These are phyloP conservation scores for Cucumis melo DNA, from an alignment of 306 rosid genomes.

Conservation along the genomic window DNA sequence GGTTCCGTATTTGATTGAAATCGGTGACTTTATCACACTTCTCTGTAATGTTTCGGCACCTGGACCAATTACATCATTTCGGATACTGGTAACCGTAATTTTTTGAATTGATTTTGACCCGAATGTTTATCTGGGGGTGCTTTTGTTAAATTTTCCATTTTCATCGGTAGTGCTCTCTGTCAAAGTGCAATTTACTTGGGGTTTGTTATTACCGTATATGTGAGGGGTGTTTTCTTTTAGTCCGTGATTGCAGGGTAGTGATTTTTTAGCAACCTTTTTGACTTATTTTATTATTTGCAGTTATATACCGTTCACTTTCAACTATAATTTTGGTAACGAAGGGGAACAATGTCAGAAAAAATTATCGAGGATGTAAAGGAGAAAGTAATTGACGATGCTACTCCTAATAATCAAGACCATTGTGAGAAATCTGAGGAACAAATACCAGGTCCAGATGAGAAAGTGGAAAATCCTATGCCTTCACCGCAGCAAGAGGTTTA, in stretches of 20 bases:
- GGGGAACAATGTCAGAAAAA: conserved; percentile 38
- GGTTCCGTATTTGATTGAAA: neutral
- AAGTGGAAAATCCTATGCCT: conserved; percentile 44
- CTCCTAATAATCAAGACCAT: conserved; percentile 26
- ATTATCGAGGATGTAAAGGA: conserved; percentile 39
- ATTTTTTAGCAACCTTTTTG: neutral
- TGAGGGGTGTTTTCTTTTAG: neutral
- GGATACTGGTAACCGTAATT: neutral
- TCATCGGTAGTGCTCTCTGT: neutral
- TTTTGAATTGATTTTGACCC: neutral
- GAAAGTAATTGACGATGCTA: conserved; percentile 24
- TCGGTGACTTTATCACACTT: neutral
- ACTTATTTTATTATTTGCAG: conserved; percentile 3
- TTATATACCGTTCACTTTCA: neutral
- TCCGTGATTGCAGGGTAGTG: conserved; percentile 6
- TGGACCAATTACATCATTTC: neutral
- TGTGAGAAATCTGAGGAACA: conserved; percentile 30
- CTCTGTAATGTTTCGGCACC: neutral
- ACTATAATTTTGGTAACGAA: neutral
- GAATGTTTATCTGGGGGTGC: neutral
- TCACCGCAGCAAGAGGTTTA: conserved; percentile 62
- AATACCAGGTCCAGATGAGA: conserved; percentile 22
- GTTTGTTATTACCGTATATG: neutral
- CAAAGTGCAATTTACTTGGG: neutral
- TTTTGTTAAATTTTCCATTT: neutral